These are phyloP conservation scores for Macrophomina pseudophaseolina DNA, from an alignment of 2,329 filamentous ascomycete genomes.

Conservation along the genomic window DNA sequence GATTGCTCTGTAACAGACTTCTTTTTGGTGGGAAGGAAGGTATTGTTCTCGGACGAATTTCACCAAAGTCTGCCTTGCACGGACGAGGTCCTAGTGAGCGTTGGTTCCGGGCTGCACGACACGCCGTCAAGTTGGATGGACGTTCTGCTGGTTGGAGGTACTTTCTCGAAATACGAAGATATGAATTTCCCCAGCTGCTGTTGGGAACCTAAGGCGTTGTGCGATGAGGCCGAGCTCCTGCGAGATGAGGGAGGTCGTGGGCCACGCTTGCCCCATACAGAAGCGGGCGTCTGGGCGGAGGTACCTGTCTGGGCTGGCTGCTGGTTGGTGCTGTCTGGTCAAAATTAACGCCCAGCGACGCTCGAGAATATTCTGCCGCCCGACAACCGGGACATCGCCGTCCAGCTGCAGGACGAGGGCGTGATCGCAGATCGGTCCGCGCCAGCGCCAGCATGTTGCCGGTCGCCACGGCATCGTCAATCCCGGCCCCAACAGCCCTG, in stretches of 20 bases:
- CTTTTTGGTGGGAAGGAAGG: constrained; percentile 1
- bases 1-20: neutral
- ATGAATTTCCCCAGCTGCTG: constrained; percentile 9
- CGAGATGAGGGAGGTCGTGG: neutral
- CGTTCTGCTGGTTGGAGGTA: constrained; percentile 17
- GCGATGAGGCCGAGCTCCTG: neutral
- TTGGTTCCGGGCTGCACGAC: constrained; percentile 7
- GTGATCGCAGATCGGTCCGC: constrained; percentile 18
- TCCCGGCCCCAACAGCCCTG: constrained; percentile 21
- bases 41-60: constrained; percentile 31
- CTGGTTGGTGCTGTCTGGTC: neutral
- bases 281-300: neutral
- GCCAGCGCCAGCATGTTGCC: constrained; percentile 24
- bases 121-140: constrained; percentile 15
- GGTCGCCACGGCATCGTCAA: constrained; percentile 5
- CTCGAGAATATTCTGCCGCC: constrained; percentile 3
- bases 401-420: neutral
- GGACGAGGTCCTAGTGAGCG: neutral
- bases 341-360: neutral
- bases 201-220: neutral
- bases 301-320: neutral
- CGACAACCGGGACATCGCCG: constrained; percentile 3
- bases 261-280: neutral
- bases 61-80: neutral
- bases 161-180: constrained; percentile 18